These are phyloP conservation scores for Beauveria bassiana DNA, from an alignment of 2,329 filamentous ascomycete species.

Conservation along the genomic window DNA sequence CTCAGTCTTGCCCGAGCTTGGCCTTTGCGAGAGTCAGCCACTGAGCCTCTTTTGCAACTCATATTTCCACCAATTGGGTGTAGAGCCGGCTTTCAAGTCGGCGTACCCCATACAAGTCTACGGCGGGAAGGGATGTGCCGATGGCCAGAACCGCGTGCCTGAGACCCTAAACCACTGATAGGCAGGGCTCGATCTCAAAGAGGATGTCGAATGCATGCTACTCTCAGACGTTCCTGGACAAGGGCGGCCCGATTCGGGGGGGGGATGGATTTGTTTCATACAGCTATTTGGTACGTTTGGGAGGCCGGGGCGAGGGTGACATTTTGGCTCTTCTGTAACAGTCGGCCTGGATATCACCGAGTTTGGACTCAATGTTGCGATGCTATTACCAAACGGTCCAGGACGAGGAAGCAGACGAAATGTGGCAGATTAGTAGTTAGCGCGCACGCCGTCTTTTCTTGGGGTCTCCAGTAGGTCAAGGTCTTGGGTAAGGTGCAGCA, in stretches of 20 bases:
- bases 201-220: not conserved
- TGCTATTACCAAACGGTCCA: slow-evolving; percentile 1
- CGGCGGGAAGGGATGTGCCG: not conserved
- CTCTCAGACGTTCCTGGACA: not conserved
- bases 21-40: not conserved
- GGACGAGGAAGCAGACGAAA: no score
- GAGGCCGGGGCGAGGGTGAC: not conserved
- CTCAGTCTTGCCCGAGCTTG: not conserved
- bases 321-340: not conserved
- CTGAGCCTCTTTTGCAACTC: not conserved
- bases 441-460: no score
- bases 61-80: slow-evolving; percentile 5
- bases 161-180: not conserved
- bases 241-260: not conserved
- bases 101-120: slow-evolving; percentile 2
- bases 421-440: no score
- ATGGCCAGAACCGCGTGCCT: not conserved
- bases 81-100: not conserved
- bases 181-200: not conserved
- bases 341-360: not conserved
- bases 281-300: not conserved
- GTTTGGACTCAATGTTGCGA: slow-evolving; percentile 1
- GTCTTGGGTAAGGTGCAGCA: no score
- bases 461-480: no score
- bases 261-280: not conserved